Evolutionary conservation across 225 moss, liverwort and hornwort species (phyloP).

Genomic region (Lunularia cruciata): DNA sequence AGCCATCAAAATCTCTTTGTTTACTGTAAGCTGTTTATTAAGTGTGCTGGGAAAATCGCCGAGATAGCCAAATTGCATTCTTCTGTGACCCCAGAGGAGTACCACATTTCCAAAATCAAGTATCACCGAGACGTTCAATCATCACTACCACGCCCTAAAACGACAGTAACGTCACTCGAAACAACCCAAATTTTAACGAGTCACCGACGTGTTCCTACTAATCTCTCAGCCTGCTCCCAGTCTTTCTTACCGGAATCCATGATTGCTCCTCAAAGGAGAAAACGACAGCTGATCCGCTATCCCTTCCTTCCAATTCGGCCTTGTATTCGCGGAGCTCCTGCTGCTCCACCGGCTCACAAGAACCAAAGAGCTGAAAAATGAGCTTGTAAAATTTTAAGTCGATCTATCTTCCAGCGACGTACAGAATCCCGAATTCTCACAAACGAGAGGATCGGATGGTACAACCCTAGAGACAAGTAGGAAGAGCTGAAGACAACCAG

Average conservation of each 20-base stretch:
- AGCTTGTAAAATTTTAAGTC: background rate
- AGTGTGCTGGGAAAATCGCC: background rate
- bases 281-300: background rate
- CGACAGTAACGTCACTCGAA: background rate
- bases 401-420: constrained; percentile 4
- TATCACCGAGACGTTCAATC: background rate
- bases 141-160: constrained; percentile 1
- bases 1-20: background rate
- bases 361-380: background rate
- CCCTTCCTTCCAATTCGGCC: constrained; percentile 5
- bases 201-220: background rate
- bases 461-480: constrained; percentile 8
- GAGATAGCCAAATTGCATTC: background rate
- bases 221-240: background rate
- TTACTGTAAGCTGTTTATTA: background rate
- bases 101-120: background rate
- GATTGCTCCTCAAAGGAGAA: background rate
- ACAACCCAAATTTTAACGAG: background rate
- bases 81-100: background rate
- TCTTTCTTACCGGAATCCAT: constrained; percentile 24
- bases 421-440: background rate
- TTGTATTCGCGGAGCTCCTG: background rate
- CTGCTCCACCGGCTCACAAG: background rate
- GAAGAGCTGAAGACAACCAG: background rate
- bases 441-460: background rate